phyloP scores from a whole-genome alignment of 768 basidiomycete species.

The Amyloporia xantha region DNA sequence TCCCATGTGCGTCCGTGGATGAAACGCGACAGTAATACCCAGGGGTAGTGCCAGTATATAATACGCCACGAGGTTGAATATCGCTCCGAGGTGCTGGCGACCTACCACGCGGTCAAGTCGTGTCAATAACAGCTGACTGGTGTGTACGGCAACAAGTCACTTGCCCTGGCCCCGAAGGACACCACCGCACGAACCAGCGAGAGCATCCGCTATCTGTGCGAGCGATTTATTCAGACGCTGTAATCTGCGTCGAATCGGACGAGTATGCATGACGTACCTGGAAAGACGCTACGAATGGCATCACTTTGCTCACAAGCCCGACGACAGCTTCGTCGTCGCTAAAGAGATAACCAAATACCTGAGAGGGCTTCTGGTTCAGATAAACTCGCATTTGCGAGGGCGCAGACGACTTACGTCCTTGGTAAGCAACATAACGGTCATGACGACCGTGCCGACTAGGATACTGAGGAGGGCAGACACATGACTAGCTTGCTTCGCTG shows the following conservation, averaged over 20 bases:
- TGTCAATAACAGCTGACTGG: neutral
- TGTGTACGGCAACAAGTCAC: neutral
- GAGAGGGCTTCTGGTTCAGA: neutral
- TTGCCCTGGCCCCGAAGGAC: conserved; percentile 42
- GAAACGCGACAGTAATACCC: conserved; percentile 46
- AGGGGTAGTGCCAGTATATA: conserved; percentile 48
- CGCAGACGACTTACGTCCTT: conserved; percentile 41
- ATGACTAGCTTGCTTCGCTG: conserved; percentile 54
- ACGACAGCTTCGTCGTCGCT: conserved; percentile 57
- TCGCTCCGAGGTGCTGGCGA: conserved; percentile 64
- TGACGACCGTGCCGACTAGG: conserved; percentile 49
- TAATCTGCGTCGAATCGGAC: neutral
- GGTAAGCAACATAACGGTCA: conserved; percentile 48
- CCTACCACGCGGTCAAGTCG: conserved; percentile 17
- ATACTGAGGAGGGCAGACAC: conserved; percentile 61
- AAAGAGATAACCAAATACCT: conserved; percentile 65
- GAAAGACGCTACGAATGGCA: conserved; percentile 51
- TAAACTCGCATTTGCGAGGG: neutral
- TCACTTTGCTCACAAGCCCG: conserved; percentile 39
- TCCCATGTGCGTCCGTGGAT: conserved; percentile 29
- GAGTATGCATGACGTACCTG: conserved; percentile 28
- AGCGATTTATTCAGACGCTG: neutral
- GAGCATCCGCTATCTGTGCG: conserved; percentile 40
- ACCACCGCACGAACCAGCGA: conserved; percentile 46
- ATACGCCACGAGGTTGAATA: conserved; percentile 66